Evolutionary conservation across 345 rosid species (phyloP), one percentile per base, ranked within the genome.

Genomic region (Hibiscus syriacus): DNA sequence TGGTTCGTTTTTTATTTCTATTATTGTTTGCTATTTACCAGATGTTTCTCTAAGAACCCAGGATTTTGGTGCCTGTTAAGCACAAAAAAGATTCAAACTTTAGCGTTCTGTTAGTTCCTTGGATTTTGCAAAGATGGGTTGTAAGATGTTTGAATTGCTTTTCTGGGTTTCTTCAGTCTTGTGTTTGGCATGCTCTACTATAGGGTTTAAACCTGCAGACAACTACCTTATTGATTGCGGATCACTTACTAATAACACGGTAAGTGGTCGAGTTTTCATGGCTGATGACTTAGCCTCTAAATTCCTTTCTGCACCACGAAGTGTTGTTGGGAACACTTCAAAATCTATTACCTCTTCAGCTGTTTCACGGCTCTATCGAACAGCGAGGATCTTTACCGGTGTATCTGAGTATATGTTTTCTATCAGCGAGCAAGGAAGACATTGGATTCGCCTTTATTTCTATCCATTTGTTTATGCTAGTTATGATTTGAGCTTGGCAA

Each of bases 141-240:
- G 9, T 53, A 63, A 65, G 71, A 76, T 70, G 74, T 69, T 58
- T 73, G 68, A 58, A 68, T 48, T 79, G 70, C 64, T 79, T 16
- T 60, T 76, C 11, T 76, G 82, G 84, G 71, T 75, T 81, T 68
- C 75, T 30, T 74, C 74, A 27, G n/a, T 83, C 61, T 60, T 80
- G 69, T 81, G 72, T 75, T 56, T 85, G 66, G 74, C 69, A 71
- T 70, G 70, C 63, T 73, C 82, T 57, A 85, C 78, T 52, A 17
- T 39, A 76, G 96, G 88, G 70, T 92, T 78, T 76, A 52, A 50
- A 56, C 96, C 96, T 23, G 58, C 65, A n/a, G 85, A 93, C 67
- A 88, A 82, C 71, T 86, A 88, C 76, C 90, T 86, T 65, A 77
- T 93, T 62, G 83, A 90, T 68, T 89, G 92, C 78, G 97, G 96